These are phyloP conservation scores for Penicillium crystallinum DNA, from an alignment of 495 filamentous ascomycete genomes.

Conservation along the genomic window DNA sequence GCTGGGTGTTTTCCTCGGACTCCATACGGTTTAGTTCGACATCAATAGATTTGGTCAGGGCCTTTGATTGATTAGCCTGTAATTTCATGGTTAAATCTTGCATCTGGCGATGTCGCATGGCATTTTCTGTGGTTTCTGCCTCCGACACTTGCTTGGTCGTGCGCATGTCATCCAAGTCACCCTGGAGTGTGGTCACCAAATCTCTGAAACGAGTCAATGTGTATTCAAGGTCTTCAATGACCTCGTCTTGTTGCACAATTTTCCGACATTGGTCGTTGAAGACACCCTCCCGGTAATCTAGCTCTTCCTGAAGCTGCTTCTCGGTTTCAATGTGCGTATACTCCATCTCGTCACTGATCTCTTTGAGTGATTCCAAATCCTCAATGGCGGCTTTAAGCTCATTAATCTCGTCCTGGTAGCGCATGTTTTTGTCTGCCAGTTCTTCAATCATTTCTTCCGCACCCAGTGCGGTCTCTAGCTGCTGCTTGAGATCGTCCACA, in stretches of 20 bases:
- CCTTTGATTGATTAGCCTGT: conserved; percentile 80
- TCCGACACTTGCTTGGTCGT: conserved; percentile 89
- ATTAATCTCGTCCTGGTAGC: conserved; percentile 73
- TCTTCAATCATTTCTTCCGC: conserved; percentile 93
- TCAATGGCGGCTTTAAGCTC: conserved; percentile 75
- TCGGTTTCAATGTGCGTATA: conserved; percentile 88
- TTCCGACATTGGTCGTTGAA: conserved; percentile 71
- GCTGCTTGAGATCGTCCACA: conserved; percentile 81
- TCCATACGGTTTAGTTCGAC: conserved; percentile 83
- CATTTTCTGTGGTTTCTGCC: conserved; percentile 81
- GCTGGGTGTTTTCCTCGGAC: conserved; percentile 82
- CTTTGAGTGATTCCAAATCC: conserved; percentile 80
- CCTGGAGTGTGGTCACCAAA: conserved; percentile 78
- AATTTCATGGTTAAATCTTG: conserved; percentile 94
- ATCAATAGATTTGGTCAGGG: conserved; percentile 90
- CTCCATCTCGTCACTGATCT: conserved; percentile 91
- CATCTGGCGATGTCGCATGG: conserved; percentile 81
- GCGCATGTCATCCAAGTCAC: conserved; percentile 83
- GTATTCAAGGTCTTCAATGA: conserved; percentile 83
- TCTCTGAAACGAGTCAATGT: conserved; percentile 83
- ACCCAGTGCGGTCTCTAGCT: conserved; percentile 80
- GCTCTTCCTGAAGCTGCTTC: conserved; percentile 89
- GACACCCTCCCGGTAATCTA: conserved; percentile 73
- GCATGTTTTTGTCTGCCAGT: conserved; percentile 77
- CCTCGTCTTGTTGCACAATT: conserved; percentile 58